Base-by-base conservation (phyloP, 371 early-diverging fungal genomes). In the Scutellospora calospora region DNA sequence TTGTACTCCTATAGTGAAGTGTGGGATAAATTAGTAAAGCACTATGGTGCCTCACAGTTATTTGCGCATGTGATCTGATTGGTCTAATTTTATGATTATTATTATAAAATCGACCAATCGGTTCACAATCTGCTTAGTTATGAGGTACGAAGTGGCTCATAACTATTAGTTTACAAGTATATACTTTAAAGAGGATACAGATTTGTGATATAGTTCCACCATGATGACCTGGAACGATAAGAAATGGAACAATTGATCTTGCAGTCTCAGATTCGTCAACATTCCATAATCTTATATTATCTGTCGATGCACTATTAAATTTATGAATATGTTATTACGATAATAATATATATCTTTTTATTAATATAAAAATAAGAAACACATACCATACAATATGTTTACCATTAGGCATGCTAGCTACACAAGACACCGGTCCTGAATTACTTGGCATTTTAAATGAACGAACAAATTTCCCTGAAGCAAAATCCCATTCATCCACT, bases 241-340 rank as follows among this genome's bases (percentile, higher is more conserved):
- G 94, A 87, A 97, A 98, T 62, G 97, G 98, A 33, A 92, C 89
- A 81, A 89, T 87, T 18, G 89, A 85, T 76, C 88, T 85, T 3
- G 87, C 87, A 25, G 77, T 81, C 25, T 87, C 85, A 33, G 79
- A 65, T 22, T 85, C 85, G 12, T 80, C 81, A 31, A 90, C 72
- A 73, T 97, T 94, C 97, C 97, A 98, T 59, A 97, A 84, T 33
- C 99, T 91, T 66, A 98, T 89, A 81, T 97, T 98, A 83, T 98
- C 99, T 33, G 91, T 91, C 0, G 98, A 98, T 0, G 95, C 96
- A 81, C 96, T 96, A 72, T 51, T 12, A 27, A 78, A 22, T 5
- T 22, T 51, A 51, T 69, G n/a, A 25, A 41, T 75, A 12, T 68
- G 76, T 33, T 71, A 75, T 74, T 71, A 65, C 35, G 5, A 66